These are phyloP conservation scores for Xylaria intraflava DNA, from an alignment of 495 filamentous ascomycete genomes.

Conservation along the genomic window DNA sequence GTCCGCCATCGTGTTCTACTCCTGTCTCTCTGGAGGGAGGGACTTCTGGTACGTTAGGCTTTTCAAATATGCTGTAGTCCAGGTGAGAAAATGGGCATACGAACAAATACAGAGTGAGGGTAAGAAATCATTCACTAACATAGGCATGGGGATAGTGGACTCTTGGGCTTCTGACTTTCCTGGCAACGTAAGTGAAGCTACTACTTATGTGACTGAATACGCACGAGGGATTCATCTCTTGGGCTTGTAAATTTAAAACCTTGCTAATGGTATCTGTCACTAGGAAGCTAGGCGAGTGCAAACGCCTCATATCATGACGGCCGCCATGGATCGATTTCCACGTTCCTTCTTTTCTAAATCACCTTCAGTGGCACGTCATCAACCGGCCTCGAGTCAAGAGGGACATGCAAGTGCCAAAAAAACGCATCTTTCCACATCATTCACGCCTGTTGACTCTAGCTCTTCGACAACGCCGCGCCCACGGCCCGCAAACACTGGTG, in stretches of 20 bases:
- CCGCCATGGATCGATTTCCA: slow-evolving; percentile 21
- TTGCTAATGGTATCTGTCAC: background rate
- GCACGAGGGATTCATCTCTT: background rate
- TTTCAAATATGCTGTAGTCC: background rate
- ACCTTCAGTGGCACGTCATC: slow-evolving; percentile 3
- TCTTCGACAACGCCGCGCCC: background rate
- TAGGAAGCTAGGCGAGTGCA: slow-evolving; percentile 43
- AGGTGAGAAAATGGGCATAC: background rate
- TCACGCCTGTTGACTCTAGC: slow-evolving; percentile 3
- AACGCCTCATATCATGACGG: slow-evolving; percentile 40
- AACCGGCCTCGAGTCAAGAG: slow-evolving; percentile 1
- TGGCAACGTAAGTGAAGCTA: slow-evolving; percentile 21
- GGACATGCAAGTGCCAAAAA: background rate
- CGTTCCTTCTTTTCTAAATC: slow-evolving; percentile 48
- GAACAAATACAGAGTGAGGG: background rate
- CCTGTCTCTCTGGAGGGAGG: slow-evolving; percentile 23
- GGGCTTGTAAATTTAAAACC: background rate
- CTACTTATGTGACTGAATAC: slow-evolving; percentile 4
- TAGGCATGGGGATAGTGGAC: background rate
- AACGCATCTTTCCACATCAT: background rate
- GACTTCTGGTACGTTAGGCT: slow-evolving; percentile 7
- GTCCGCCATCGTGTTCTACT: slow-evolving; percentile 29
- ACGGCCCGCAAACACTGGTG: background rate
- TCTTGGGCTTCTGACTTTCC: slow-evolving; percentile 16
- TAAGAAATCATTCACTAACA: background rate